Percentiles rank a stretch among this genome's conserved stretches.
Conservation (phyloP, 2,329 filamentous ascomycete species). For the Tetracladium maxilliforme region DNA sequence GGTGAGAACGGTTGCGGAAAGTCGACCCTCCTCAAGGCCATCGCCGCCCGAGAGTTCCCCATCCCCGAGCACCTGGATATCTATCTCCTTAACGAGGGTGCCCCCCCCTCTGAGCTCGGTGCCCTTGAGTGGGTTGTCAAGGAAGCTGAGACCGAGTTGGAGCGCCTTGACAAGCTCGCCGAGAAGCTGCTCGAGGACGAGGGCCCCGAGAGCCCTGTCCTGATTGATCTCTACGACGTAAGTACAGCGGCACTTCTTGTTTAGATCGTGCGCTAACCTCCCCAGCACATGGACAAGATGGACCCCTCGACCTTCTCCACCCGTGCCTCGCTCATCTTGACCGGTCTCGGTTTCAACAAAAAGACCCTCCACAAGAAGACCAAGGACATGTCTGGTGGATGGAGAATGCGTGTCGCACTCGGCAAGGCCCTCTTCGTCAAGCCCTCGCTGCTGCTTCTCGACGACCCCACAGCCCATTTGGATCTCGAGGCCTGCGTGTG, state of each 20-base stretch:
- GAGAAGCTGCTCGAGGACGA: conserved; percentile 86
- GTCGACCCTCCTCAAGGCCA: conserved; percentile 92
- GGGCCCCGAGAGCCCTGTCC: conserved; percentile 76
- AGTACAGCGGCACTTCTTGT: conserved; percentile 16
- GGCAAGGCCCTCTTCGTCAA: conserved; percentile 98
- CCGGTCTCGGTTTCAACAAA: conserved; percentile 99
- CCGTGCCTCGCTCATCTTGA: conserved; percentile 89
- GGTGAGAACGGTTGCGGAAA: conserved; percentile 99
- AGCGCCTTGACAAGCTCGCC: conserved; percentile 73
- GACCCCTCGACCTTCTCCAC: conserved; percentile 95
- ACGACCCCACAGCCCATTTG: conserved; percentile 97
- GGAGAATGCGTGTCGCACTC: conserved; percentile 98
- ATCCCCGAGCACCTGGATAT: conserved; percentile 96
- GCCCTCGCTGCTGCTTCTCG: conserved; percentile 86
- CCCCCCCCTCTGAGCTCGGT: conserved; percentile 74
- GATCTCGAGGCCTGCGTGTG: conserved; percentile 99
- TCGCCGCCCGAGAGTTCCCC: conserved; percentile 84
- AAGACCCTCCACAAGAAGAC: conserved; percentile 96
- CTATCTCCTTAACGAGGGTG: conserved; percentile 95
- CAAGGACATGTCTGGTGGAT: conserved; percentile 99
- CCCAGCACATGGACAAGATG: conserved; percentile 93
- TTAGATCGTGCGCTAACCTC: conserved; percentile 9
- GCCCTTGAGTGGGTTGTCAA: conserved; percentile 95
- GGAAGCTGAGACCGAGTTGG: conserved; percentile 87
- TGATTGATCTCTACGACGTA: conserved; percentile 94